Conservation (phyloP, 2,329 filamentous ascomycete genomes). For the Alternaria gansuensis region DNA sequence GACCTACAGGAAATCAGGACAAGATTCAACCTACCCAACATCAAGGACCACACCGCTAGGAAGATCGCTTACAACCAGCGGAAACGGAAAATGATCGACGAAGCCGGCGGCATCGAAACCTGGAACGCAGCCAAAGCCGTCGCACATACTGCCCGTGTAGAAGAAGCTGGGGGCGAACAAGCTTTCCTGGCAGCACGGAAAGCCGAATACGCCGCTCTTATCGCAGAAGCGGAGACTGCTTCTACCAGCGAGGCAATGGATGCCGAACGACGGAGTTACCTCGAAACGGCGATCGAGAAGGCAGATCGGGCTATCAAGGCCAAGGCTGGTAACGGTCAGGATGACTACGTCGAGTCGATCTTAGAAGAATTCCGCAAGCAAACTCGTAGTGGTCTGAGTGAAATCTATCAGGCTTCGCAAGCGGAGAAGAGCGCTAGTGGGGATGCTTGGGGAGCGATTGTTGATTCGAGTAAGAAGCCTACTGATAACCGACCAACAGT, state of each 20-base stretch:
- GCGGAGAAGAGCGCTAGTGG: conserved; percentile 14
- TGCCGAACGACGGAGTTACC: conserved; percentile 24
- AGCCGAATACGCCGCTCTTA: conserved; percentile 19
- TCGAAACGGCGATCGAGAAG: conserved; percentile 33
- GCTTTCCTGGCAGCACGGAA: conserved; percentile 21
- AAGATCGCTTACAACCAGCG: conserved; percentile 30
- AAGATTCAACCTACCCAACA: conserved; percentile 24
- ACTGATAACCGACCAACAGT: conserved; percentile 13
- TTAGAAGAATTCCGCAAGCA: conserved; percentile 20
- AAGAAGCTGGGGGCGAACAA: conserved; percentile 26
- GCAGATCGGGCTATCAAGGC: conserved; percentile 34
- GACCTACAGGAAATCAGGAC: conserved; percentile 25
- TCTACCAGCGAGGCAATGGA: conserved; percentile 26
- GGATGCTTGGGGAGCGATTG: conserved; percentile 32
- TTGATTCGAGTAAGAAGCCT: conserved; percentile 24
- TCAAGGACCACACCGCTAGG: conserved; percentile 16
- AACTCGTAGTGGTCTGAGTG: conserved; percentile 1
- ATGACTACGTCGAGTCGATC: conserved; percentile 31
- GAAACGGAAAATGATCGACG: conserved; percentile 23
- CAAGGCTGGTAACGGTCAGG: conserved; percentile 22
- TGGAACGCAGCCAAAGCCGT: conserved; percentile 21
- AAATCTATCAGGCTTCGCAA: conserved; percentile 9
- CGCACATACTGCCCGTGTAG: conserved; percentile 20
- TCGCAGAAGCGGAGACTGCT: conserved; percentile 35
- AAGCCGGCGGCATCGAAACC: conserved; percentile 30